Evolutionary conservation across 805 yeast genomes (phyloP).

Genomic region (Pichia scutulata): DNA sequence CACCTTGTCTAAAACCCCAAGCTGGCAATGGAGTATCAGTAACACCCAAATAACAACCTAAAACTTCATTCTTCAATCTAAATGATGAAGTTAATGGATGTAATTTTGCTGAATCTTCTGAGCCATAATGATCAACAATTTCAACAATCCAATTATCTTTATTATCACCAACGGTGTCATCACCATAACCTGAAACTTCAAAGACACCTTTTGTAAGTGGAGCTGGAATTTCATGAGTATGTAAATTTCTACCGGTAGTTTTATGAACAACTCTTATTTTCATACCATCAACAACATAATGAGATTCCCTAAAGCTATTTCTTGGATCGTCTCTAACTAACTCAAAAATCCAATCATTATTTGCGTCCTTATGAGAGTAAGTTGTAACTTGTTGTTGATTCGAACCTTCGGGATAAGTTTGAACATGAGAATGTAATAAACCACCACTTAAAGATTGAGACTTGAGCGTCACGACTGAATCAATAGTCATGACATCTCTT

Average conservation of each 20-base stretch:
- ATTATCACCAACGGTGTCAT: slow-evolving; percentile 58
- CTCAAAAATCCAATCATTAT: slow-evolving; percentile 75
- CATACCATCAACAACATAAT: slow-evolving; percentile 52
- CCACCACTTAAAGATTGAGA: slow-evolving; percentile 68
- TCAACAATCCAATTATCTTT: slow-evolving; percentile 91
- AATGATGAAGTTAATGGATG: slow-evolving; percentile 76
- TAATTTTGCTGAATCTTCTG: slow-evolving; percentile 42
- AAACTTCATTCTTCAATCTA: slow-evolving; percentile 52
- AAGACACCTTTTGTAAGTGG: slow-evolving; percentile 57
- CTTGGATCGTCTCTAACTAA: slow-evolving; percentile 42
- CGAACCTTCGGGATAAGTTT: slow-evolving; percentile 84
- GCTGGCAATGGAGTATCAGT: slow-evolving; percentile 62
- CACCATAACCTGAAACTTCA: slow-evolving; percentile 89
- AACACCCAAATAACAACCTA: slow-evolving; percentile 75
- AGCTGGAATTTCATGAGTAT: slow-evolving; percentile 74
- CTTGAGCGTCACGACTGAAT: slow-evolving; percentile 51
- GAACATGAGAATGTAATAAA: slow-evolving; percentile 81
- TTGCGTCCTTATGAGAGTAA: slow-evolving; percentile 83
- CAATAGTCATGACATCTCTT: slow-evolving; percentile 52
- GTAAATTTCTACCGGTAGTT: slow-evolving; percentile 64
- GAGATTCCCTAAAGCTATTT: slow-evolving; percentile 25
- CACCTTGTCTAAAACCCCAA: slow-evolving; percentile 86
- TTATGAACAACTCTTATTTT: slow-evolving; percentile 66
- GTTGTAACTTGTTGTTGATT: slow-evolving; percentile 94
- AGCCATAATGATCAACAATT: slow-evolving; percentile 54